Evolutionary conservation across 257 asterid species (phyloP).

Genomic region (Solanum clarkiae): DNA sequence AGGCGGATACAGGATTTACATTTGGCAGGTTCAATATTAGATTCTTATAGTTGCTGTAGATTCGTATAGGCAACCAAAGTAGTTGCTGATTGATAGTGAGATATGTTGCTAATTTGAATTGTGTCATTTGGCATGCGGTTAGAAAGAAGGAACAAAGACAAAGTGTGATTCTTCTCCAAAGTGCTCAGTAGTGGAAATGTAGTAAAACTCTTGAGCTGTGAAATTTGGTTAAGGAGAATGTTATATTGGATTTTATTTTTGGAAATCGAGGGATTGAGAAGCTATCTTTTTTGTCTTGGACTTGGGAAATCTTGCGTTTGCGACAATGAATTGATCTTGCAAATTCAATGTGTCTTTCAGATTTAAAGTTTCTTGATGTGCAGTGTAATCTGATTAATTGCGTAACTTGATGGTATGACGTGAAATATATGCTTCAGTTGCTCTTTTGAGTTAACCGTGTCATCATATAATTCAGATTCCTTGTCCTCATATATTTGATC

Average conservation of each 20-base stretch:
- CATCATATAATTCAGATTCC: slow-evolving; percentile 1
- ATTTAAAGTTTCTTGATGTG: not conserved
- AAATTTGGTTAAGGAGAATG: not conserved
- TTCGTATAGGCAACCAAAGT: not conserved
- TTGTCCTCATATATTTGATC: slow-evolving; percentile 8
- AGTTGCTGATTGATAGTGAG: not conserved
- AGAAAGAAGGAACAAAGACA: not conserved
- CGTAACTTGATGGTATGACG: not conserved
- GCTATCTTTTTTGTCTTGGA: not conserved
- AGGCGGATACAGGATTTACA: not conserved
- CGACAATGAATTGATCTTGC: not conserved
- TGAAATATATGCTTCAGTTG: not conserved
- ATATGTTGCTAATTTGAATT: not conserved
- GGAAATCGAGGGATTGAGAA: not conserved
- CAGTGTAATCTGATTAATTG: not conserved
- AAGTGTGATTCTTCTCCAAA: not conserved
- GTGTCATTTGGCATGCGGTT: not conserved
- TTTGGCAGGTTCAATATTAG: too few species aligned
- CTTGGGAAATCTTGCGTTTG: not conserved
- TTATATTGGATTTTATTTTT: not conserved
- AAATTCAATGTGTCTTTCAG: not conserved
- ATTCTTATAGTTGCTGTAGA: not conserved
- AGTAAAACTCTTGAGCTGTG: not conserved
- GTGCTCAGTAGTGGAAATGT: not conserved
- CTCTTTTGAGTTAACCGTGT: not conserved